Percentiles rank a stretch among this genome's conserved stretches.
Evolutionary conservation across 2,329 filamentous ascomycete genomes (phyloP).

Genomic region (Nothophoma quercina): DNA sequence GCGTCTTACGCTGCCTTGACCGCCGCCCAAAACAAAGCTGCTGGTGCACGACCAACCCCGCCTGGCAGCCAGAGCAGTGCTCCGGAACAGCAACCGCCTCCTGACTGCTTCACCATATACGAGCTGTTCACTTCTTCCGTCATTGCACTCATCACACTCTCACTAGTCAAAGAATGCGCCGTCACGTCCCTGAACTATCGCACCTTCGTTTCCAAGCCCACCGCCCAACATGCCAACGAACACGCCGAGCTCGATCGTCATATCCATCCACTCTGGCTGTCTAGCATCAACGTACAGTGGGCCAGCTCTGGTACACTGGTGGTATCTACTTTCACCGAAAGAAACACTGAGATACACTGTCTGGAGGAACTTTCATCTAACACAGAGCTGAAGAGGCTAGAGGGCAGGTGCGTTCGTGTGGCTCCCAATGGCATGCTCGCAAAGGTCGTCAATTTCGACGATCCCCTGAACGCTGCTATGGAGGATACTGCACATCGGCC

Average conservation of each 20-base stretch:
- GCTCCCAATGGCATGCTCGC: slow-evolving; percentile 46
- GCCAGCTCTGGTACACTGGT: slow-evolving; percentile 46
- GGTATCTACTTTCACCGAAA: slow-evolving; percentile 39
- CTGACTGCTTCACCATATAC: slow-evolving; percentile 46
- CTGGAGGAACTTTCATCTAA: slow-evolving; percentile 22
- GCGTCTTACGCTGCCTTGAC: slow-evolving; percentile 31
- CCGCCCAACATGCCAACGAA: slow-evolving; percentile 14
- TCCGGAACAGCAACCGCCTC: slow-evolving; percentile 29
- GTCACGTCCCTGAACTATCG: slow-evolving; percentile 48
- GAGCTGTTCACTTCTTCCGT: slow-evolving; percentile 50
- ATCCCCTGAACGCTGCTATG: slow-evolving; percentile 28
- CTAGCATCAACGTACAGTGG: slow-evolving; percentile 44
- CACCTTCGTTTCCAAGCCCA: slow-evolving; percentile 43
- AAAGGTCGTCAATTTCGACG: slow-evolving; percentile 40
- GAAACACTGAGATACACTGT: slow-evolving; percentile 32
- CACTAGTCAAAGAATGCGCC: slow-evolving; percentile 41
- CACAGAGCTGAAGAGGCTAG: slow-evolving; percentile 27
- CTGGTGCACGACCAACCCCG: slow-evolving; percentile 30
- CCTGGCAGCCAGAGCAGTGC: slow-evolving; percentile 22
- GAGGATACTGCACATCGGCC: slow-evolving; percentile 29
- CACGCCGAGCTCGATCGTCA: slow-evolving; percentile 8
- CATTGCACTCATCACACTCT: slow-evolving; percentile 45
- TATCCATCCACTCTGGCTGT: slow-evolving; percentile 32
- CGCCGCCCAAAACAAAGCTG: slow-evolving; percentile 28
- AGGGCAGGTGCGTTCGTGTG: slow-evolving; percentile 43